phyloP scores from a whole-genome alignment of 2,329 filamentous ascomycete genomes.

The Pseudogymnoascus sp. region DNA sequence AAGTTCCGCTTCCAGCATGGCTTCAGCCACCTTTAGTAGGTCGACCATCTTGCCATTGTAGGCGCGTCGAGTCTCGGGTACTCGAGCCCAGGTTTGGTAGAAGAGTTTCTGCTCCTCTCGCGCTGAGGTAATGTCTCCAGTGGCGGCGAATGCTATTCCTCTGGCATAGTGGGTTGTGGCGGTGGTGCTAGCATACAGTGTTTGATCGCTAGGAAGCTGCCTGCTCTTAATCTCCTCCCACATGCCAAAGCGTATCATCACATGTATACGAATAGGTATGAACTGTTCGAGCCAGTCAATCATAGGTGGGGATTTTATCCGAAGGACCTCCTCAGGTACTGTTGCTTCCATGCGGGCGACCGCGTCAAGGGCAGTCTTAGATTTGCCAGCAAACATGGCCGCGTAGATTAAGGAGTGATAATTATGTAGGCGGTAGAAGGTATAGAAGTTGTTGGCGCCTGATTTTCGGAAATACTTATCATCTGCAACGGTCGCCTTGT shows the following conservation, averaged over 20 bases:
- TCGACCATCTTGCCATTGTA: slow-evolving; percentile 60
- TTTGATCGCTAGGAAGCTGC: slow-evolving; percentile 45
- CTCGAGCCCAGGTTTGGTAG: slow-evolving; percentile 37
- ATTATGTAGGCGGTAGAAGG: slow-evolving; percentile 65
- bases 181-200: slow-evolving; percentile 60
- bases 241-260: slow-evolving; percentile 61
- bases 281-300: slow-evolving; percentile 72
- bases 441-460: slow-evolving; percentile 64
- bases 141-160: slow-evolving; percentile 57
- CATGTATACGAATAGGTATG: slow-evolving; percentile 57
- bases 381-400: slow-evolving; percentile 68
- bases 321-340: slow-evolving; percentile 54
- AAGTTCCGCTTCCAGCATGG: slow-evolving; percentile 67
- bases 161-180: slow-evolving; percentile 62
- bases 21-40: slow-evolving; percentile 51
- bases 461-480: slow-evolving; percentile 54
- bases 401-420: slow-evolving; percentile 70
- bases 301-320: slow-evolving; percentile 61
- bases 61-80: slow-evolving; percentile 52
- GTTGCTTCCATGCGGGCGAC: slow-evolving; percentile 49
- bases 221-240: slow-evolving; percentile 59
- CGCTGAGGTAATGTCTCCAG: slow-evolving; percentile 46
- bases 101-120: slow-evolving; percentile 44
- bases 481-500: slow-evolving; percentile 58
- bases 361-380: slow-evolving; percentile 51